Base-by-base conservation (phyloP, 1,284 basidiomycete species). In the Ustilago crameri region DNA sequence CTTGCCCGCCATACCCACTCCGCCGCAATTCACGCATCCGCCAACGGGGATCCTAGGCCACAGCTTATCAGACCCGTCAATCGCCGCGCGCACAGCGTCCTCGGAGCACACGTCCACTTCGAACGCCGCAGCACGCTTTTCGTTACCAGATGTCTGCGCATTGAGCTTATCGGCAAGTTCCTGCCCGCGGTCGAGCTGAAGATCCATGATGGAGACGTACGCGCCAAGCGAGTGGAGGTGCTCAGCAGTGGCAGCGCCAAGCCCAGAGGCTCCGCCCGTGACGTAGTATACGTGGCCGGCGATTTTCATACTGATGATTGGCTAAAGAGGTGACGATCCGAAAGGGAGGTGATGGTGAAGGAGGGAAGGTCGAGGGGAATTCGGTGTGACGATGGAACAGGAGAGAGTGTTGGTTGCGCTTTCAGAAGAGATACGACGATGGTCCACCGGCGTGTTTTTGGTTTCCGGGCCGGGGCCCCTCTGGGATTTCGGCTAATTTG, bases 1-100 rank as follows among this genome's bases (percentile, higher is more conserved):
- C 65, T 84, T 84, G 12, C 81, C 83, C 0, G 71, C 82, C 79
- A 82, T 83, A 5, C 74, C 83, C 0, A 84, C 78, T 0, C 84
- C 84, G 3, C 78, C 84, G 27, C 78, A 80, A 52, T 84, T 81
- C 14, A 84, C 75, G 7, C 81, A 78, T 0, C 84, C 84, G 1
- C 82, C 84, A 20, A 83, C 79, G 1, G 34, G 46, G 3, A 60
- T 41, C 0, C 47, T 51, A 2, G 70, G 47, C 75, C 78, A 83
- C 5, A 57, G n/a, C 20, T 51, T 18, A 41, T 81, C 78, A 7
- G 60, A 62, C 26, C 37, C 64, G 1, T 34, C 43, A 51, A 84
- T 74, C 1, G 83, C 84, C 2, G 32, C 43, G 3, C 34, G 20
- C 0, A 84, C 76, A 17, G 59, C 74, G 2, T 77, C 74, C 43